Evolutionary conservation across 2,329 filamentous ascomycete genomes (phyloP).

Genomic region (Dendrostoma leiphaemia): DNA sequence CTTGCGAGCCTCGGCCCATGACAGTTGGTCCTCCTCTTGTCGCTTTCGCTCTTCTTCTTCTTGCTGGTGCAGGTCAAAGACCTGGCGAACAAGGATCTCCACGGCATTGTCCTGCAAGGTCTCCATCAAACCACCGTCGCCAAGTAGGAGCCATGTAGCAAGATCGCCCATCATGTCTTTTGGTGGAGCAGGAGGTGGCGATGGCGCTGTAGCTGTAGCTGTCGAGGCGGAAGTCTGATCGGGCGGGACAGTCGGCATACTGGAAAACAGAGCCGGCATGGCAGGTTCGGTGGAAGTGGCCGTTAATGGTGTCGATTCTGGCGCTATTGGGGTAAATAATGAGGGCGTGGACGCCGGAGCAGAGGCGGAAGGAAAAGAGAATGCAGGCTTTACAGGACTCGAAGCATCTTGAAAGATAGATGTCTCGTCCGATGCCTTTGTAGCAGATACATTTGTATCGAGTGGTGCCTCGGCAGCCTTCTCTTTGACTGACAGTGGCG

Average conservation of each 20-base stretch:
- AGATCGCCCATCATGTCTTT: conserved; percentile 48
- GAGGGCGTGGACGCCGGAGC: background rate
- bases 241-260: background rate
- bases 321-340: background rate
- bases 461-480: background rate
- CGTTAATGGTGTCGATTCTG: background rate
- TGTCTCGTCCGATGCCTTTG: background rate
- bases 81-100: conserved; percentile 40
- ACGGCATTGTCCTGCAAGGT: conserved; percentile 47
- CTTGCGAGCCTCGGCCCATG: conserved; percentile 44
- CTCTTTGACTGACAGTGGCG: background rate
- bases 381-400: background rate
- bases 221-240: too few species aligned
- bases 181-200: conserved; percentile 7
- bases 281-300: background rate
- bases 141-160: conserved; percentile 53
- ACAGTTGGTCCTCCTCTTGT: conserved; percentile 48
- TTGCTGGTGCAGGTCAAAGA: conserved; percentile 38
- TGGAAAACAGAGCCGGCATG: conserved; percentile 1
- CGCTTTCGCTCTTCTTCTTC: conserved; percentile 40
- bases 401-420: background rate
- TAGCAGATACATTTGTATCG: background rate
- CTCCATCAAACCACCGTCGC: conserved; percentile 51
- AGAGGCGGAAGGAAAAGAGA: background rate
- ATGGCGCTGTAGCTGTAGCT: background rate